Conservation (phyloP, 2,329 filamentous ascomycete genomes). For the Tolypocladium amazonense region DNA sequence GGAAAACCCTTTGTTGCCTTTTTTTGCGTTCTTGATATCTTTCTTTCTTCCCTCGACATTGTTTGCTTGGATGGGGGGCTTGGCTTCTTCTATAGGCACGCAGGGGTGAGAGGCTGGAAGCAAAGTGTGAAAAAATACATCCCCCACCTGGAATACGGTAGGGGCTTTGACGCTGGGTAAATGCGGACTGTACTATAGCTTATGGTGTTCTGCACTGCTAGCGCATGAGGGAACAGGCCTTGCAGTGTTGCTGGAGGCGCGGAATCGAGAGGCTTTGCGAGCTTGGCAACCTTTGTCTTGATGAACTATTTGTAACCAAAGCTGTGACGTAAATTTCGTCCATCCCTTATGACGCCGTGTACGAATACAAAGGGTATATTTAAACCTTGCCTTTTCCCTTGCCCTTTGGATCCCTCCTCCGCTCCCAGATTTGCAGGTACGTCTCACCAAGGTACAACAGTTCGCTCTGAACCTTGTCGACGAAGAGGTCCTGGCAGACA, state of each 20-base stretch:
- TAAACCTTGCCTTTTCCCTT: slow-evolving; percentile 21
- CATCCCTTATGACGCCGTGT: background rate
- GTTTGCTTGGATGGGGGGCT: background rate
- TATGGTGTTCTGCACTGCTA: background rate
- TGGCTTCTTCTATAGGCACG: background rate
- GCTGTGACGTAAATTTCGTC: background rate
- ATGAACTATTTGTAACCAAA: background rate
- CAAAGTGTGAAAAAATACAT: background rate
- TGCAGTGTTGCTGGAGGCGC: background rate
- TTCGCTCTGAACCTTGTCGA: slow-evolving; percentile 81
- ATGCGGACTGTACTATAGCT: slow-evolving; percentile 3
- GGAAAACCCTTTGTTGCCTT: too few relatives aligned
- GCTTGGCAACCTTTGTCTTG: background rate
- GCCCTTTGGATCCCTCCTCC: slow-evolving; percentile 46
- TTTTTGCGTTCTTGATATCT: background rate
- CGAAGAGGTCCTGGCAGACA: slow-evolving; percentile 86
- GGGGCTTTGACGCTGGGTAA: background rate
- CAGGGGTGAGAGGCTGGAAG: background rate
- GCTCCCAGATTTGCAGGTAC: slow-evolving; percentile 95
- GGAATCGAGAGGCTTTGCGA: background rate
- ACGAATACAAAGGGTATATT: background rate
- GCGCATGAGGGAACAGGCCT: background rate
- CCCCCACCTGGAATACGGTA: slow-evolving; percentile 1
- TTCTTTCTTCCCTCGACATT: background rate
- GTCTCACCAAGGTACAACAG: slow-evolving; percentile 86